A percentile compares a stretch with the other conserved stretches of the same genome.
phyloP scores from a whole-genome alignment of 2,329 filamentous ascomycete genomes.

The Aspergillus vadensis region DNA sequence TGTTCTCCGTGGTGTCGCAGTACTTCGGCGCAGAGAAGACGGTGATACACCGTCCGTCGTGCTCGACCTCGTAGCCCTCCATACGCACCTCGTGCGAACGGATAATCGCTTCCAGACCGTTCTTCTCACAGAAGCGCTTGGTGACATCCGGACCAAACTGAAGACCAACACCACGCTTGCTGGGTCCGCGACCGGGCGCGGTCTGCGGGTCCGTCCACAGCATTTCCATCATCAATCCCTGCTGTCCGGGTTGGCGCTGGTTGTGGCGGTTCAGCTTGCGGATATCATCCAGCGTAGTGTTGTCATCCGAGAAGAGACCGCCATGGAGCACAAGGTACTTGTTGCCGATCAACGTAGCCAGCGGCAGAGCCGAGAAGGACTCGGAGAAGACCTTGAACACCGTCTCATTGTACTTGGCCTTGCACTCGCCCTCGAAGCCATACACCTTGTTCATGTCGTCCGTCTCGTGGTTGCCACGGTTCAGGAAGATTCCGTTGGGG shows the following conservation, averaged over 20 bases:
- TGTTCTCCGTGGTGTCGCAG: slow-evolving; percentile 97
- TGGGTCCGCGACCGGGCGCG: slow-evolving; percentile 81
- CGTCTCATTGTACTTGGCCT: slow-evolving; percentile 94
- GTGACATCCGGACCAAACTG: slow-evolving; percentile 97
- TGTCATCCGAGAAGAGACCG: slow-evolving; percentile 92
- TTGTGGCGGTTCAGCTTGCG: slow-evolving; percentile 87
- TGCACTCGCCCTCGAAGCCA: slow-evolving; percentile 97
- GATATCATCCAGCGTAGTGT: slow-evolving; percentile 87
- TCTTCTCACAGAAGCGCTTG: slow-evolving; percentile 94
- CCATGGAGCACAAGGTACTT: slow-evolving; percentile 94
- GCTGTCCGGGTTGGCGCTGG: slow-evolving; percentile 89
- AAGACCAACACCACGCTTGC: slow-evolving; percentile 93
- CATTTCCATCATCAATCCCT: slow-evolving; percentile 99
- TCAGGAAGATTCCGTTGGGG: slow-evolving; percentile 86
- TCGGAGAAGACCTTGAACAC: slow-evolving; percentile 98
- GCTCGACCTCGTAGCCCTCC: slow-evolving; percentile 98
- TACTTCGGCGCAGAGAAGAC: slow-evolving; percentile 98
- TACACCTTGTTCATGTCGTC: slow-evolving; percentile 99
- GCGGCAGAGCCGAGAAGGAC: slow-evolving; percentile 88
- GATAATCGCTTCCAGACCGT: slow-evolving; percentile 91
- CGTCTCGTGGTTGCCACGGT: slow-evolving; percentile 97
- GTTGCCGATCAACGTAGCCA: slow-evolving; percentile 87
- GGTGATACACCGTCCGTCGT: slow-evolving; percentile 92
- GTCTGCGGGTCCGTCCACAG: slow-evolving; percentile 97
- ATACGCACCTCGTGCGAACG: slow-evolving; percentile 97